Evolutionary conservation across 2,329 filamentous ascomycete species (phyloP), one percentile per base, ranked within the genome.

Genomic region (Bimuria novae-zelandiae): DNA sequence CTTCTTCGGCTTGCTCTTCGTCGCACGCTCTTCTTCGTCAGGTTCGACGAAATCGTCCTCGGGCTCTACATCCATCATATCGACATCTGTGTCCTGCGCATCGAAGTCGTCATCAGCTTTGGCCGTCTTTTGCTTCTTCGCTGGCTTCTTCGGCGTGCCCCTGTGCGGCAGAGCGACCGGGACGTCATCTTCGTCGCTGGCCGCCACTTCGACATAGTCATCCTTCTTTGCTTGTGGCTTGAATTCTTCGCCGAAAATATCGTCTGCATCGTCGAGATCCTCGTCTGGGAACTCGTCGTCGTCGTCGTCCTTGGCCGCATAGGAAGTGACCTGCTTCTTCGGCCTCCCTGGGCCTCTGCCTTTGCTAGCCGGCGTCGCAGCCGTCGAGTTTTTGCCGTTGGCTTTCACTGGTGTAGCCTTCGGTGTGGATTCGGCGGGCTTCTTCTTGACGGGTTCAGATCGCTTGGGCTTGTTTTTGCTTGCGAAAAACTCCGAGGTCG

Each of bases 221-320:
- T 80, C 81, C 55, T 89, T 88, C 53, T 84, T 90, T 51, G 82
- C 84, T 39, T 83, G 78, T 42, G 82, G 82, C 68, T 86, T 88
- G 29, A 82, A 82, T 59, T 90, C 86, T 3, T 88, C 87, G 12
- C 87, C 89, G 72, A 92, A 92, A 17, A 96, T 92, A 63, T 96
- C 92, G 59, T 91, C 89, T n/a, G 84, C 88, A 3, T 75, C 81
- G 39, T 84, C 87, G 39, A 74, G 68, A 42, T 77, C 75, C 44
- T 76, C 68, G 37, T 77, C 71, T 4, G 69, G 63, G 57, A 72
- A 73, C 22, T 72, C 67, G 16, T 90, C 84, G 6, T n/a, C n/a
- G n/a, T 83, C 80, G 29, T 86, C 87, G 48, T 89, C 88, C 17
- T 90, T 84, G 60, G 88, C 59, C 58, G 66, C 56, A 51, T 72